Evolutionary conservation across 139 green algal genomes (phyloP), one percentile per base, ranked within the genome.

Genomic region (Auxenochlorella pyrenoidosa): DNA sequence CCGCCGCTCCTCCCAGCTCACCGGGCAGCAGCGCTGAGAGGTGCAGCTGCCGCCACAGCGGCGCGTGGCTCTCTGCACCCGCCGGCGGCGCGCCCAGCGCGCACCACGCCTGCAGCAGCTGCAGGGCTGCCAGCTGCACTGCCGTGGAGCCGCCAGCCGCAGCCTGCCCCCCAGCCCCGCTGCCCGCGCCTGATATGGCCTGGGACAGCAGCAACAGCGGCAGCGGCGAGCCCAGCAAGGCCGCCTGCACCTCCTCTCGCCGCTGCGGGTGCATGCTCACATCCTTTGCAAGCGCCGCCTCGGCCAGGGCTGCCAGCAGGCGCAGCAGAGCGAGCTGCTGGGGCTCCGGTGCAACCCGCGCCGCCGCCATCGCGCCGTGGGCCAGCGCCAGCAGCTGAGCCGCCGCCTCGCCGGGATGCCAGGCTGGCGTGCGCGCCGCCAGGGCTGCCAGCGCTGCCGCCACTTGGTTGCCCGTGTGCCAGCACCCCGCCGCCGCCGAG

Each of bases 31-130:
- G 32, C 34, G 22, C 30, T 32, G 30, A 75, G 32, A 36, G 76
- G 54, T 71, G 89, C 75, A 86, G 78, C 76, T 79, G 83, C 73
- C 41, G 84, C n/a, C 60, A 80, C 51, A 88, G 16, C n/a, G 70
- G 51, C 34, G 24, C 47, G 0, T 22, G 6, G 36, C 12, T 34
- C 41, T 85, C 80, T 0, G 41, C 44, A 13, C 80, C 80, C 6
- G 63, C 80, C 4, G 80, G 80, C 18, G 63, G 80, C 3, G 60
- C 26, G 0, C 80, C 80, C 32, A 92, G 54, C 6, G 86, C 68
- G 47, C 87, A 88, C 89, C 87, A 91, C 13, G 76, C 71, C 36
- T 85, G 81, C 40, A 93, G 28, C 22, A 90, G 79, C 38, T 90
- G 68, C n/a, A 90, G 70, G 0, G 78, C 83, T 1, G 16, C 90